phyloP scores from a whole-genome alignment of 2,329 filamentous ascomycete species.

The Phoma sp. region DNA sequence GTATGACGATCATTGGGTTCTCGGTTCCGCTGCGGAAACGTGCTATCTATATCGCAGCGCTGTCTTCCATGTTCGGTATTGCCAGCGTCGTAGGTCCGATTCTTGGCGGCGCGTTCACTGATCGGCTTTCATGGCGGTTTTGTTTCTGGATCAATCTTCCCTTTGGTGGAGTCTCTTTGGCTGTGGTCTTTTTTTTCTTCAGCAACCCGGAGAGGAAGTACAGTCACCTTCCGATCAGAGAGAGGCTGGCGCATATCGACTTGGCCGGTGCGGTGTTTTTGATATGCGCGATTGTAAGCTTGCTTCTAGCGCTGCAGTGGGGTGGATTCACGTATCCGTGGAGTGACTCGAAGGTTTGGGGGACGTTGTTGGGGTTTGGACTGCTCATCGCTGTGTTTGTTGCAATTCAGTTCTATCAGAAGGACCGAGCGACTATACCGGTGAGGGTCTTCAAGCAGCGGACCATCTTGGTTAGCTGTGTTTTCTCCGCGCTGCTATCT shows the following conservation, averaged over 20 bases:
- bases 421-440: conserved; percentile 42
- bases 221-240: conserved; percentile 39
- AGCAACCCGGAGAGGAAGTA: conserved; percentile 33
- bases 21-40: conserved; percentile 52
- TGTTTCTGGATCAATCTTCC: conserved; percentile 54
- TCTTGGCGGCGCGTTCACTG: conserved; percentile 52
- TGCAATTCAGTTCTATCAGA: conserved; percentile 36
- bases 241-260: conserved; percentile 49
- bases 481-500: conserved; percentile 45
- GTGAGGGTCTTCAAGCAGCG: conserved; percentile 44
- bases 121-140: conserved; percentile 49
- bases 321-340: conserved; percentile 55
- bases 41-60: conserved; percentile 49
- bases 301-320: conserved; percentile 48
- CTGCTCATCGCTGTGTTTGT: conserved; percentile 56
- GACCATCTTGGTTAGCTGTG: conserved; percentile 42
- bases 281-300: conserved; percentile 42
- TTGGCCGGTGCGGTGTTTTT: conserved; percentile 40
- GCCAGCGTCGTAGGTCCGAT: conserved; percentile 51
- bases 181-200: conserved; percentile 43
- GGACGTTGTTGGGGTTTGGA: conserved; percentile 57
- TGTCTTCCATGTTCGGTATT: conserved; percentile 50
- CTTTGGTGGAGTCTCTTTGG: conserved; percentile 50
- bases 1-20: conserved; percentile 57
- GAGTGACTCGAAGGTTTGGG: conserved; percentile 57